These are phyloP conservation scores for Cadophora gregata DNA, from an alignment of 2,329 filamentous ascomycete genomes.

Conservation along the genomic window DNA sequence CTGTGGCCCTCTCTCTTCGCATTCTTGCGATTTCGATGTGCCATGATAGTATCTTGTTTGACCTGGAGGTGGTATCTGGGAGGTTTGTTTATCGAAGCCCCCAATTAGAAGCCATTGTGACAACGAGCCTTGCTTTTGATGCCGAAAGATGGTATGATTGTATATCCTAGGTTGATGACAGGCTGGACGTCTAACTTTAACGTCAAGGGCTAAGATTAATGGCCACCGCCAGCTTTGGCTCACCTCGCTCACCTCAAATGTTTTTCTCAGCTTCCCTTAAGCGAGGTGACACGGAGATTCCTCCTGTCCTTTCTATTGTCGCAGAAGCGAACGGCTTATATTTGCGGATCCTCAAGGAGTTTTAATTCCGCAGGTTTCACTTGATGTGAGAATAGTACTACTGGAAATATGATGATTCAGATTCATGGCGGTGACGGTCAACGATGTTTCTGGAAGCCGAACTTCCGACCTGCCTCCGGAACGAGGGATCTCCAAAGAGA, in stretches of 20 bases:
- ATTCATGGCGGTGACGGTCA: too few species aligned
- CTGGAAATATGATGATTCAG: too few species aligned
- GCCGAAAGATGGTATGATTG: not conserved
- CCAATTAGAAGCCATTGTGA: not conserved
- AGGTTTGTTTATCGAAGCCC: not conserved
- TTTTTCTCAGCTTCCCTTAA: not conserved
- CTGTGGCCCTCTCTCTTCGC: not conserved
- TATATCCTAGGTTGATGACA: not conserved
- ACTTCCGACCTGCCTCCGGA: too few species aligned
- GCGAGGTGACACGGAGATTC: not conserved
- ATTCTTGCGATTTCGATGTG: not conserved
- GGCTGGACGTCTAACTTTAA: not conserved
- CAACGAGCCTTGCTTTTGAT: not conserved
- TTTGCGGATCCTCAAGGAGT: too few species aligned
- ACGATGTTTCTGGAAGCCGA: too few species aligned
- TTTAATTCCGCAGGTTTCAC: too few species aligned
- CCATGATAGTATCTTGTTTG: not conserved
- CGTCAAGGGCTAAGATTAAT: too few species aligned
- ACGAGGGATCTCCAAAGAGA: too few species aligned
- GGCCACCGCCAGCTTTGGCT: too few species aligned
- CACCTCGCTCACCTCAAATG: not conserved
- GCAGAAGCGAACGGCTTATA: not conserved
- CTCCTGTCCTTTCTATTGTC: not conserved
- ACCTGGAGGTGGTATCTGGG: not conserved
- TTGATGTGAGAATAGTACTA: too few species aligned